Evolutionary conservation across 1,284 basidiomycete genomes (phyloP).

Genomic region (Ceratobasidium sp.): DNA sequence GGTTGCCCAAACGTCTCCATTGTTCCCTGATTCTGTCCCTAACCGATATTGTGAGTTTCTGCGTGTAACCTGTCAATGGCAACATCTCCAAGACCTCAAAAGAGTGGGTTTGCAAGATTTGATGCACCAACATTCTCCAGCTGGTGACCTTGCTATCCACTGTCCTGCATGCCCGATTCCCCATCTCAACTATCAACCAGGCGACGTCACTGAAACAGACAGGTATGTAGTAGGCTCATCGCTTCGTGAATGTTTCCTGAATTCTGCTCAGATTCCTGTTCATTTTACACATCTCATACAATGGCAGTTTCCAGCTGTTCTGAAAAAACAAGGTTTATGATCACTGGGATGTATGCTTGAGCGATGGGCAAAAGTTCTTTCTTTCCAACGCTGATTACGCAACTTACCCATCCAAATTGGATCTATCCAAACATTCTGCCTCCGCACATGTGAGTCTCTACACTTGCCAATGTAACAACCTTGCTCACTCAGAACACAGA

Average conservation of each 20-base stretch:
- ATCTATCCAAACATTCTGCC: neutral
- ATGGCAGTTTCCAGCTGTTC: conserved; percentile 8
- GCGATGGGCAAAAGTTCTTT: neutral
- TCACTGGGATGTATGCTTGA: neutral
- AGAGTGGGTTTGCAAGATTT: no score
- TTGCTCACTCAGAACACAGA: no score
- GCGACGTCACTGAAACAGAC: neutral
- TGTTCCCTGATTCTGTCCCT: neutral
- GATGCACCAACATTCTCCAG: no score
- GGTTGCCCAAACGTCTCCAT: neutral
- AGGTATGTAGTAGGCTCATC: no score
- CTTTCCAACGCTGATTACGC: neutral
- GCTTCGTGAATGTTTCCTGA: no score
- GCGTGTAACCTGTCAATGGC: neutral
- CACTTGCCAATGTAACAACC: no score
- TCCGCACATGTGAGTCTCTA: neutral
- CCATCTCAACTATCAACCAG: neutral
- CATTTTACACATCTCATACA: neutral
- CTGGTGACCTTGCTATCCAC: no score
- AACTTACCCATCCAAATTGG: no score
- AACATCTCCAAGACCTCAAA: neutral
- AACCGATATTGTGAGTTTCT: neutral
- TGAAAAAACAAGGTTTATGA: conserved; percentile 8
- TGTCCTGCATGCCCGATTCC: neutral
- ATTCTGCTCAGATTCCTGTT: no score